Conservation (phyloP, 2,329 filamentous ascomycete genomes). For the Coniochaeta hoffmannii region DNA sequence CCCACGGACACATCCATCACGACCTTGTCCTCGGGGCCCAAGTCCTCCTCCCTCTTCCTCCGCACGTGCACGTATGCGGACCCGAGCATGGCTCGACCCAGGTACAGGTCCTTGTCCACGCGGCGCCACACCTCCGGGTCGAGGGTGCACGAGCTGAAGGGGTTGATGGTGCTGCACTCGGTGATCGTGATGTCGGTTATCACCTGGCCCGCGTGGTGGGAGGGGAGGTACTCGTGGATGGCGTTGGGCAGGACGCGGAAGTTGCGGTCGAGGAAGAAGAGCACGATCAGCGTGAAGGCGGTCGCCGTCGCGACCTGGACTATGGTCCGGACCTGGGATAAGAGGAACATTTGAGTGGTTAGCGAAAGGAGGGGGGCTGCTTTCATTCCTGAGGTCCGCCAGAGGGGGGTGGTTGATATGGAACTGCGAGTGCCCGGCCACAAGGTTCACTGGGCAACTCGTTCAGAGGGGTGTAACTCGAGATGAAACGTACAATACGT, state of each 20-base stretch:
- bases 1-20: constrained; percentile 73
- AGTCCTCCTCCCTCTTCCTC: constrained; percentile 79
- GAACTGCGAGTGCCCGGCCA: too few relatives aligned
- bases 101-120: constrained; percentile 82
- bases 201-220: constrained; percentile 75
- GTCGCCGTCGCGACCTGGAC: constrained; percentile 66
- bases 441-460: too few relatives aligned
- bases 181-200: constrained; percentile 79
- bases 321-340: constrained; percentile 53
- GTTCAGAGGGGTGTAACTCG: neutral
- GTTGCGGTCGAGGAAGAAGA: constrained; percentile 80
- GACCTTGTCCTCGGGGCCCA: constrained; percentile 66
- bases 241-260: constrained; percentile 79
- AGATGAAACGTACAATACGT: constrained; percentile 7
- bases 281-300: constrained; percentile 58
- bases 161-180: constrained; percentile 67
- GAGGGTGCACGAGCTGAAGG: constrained; percentile 68
- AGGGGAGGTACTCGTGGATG: constrained; percentile 80
- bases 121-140: constrained; percentile 69
- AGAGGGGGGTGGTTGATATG: neutral
- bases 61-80: constrained; percentile 77
- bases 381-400: neutral
- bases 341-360: neutral
- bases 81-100: constrained; percentile 64
- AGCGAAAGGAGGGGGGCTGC: too few relatives aligned